phyloP scores from a whole-genome alignment of 2,329 filamentous ascomycete species.

The Penicillium sp. region DNA sequence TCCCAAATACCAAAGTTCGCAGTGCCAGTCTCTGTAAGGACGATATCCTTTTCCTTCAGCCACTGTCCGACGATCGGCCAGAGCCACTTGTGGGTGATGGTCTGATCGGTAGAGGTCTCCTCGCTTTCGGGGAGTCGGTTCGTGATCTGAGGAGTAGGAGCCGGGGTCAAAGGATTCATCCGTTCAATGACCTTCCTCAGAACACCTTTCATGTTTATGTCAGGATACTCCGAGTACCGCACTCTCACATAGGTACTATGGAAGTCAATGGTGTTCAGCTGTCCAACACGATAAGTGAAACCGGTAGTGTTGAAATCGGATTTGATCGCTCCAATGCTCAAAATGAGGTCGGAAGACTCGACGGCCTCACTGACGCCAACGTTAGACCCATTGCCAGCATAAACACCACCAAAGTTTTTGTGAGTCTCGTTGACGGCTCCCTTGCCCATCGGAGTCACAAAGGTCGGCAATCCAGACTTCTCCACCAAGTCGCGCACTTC shows the following conservation, averaged over 20 bases:
- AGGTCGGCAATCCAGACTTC: conserved; percentile 73
- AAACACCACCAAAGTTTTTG: conserved; percentile 77
- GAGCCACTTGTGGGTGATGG: conserved; percentile 56
- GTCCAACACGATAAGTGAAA: conserved; percentile 77
- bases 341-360: conserved; percentile 41
- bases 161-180: conserved; percentile 55
- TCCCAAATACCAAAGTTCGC: conserved; percentile 87
- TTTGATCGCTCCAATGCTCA: conserved; percentile 46
- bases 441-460: conserved; percentile 90
- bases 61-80: conserved; percentile 75
- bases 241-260: conserved; percentile 73
- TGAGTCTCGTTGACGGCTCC: conserved; percentile 74
- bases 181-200: conserved; percentile 66
- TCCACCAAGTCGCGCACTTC: conserved; percentile 71
- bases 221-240: conserved; percentile 74
- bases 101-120: conserved; percentile 30
- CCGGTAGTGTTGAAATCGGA: conserved; percentile 58
- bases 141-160: conserved; percentile 53
- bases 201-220: conserved; percentile 76
- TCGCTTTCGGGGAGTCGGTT: conserved; percentile 50
- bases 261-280: conserved; percentile 78
- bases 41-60: conserved; percentile 68
- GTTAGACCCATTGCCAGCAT: conserved; percentile 73
- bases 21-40: conserved; percentile 85
- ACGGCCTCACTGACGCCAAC: conserved; percentile 45